Evolutionary conservation across 1,139 yeast genomes (phyloP).

Genomic region (Saccharomycopsis phalli): DNA sequence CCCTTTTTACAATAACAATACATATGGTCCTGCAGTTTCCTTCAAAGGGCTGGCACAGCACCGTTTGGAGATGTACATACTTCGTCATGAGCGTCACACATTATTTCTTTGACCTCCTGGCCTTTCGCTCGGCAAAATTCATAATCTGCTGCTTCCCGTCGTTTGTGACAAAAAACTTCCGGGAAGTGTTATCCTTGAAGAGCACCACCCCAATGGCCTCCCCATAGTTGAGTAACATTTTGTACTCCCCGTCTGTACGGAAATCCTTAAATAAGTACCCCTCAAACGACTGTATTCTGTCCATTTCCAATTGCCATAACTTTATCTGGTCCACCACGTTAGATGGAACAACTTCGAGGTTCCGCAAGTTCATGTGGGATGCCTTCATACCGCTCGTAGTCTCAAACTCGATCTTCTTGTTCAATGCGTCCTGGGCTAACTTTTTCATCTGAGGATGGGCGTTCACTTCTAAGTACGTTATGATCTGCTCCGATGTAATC

Average conservation of each 20-base stretch:
- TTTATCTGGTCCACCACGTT: constrained; percentile 93
- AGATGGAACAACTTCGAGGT: constrained; percentile 71
- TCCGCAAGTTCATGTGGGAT: constrained; percentile 38
- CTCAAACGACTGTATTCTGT: constrained; percentile 78
- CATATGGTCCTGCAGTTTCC: too few relatives aligned
- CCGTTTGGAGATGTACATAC: too few relatives aligned
- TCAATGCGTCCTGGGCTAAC: constrained; percentile 57
- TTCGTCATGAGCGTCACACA: too few relatives aligned
- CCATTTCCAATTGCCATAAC: constrained; percentile 93
- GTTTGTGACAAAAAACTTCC: constrained; percentile 65
- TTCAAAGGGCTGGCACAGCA: too few relatives aligned
- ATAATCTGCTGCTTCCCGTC: constrained; percentile 87
- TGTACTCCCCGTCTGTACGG: constrained; percentile 67
- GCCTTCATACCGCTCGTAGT: constrained; percentile 27
- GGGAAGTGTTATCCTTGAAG: constrained; percentile 69
- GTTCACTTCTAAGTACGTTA: constrained; percentile 80
- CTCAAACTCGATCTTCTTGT: constrained; percentile 54
- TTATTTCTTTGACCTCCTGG: too few relatives aligned
- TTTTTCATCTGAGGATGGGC: constrained; percentile 90
- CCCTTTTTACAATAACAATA: too few relatives aligned
- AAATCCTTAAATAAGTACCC: constrained; percentile 89
- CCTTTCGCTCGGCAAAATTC: constrained; percentile 72
- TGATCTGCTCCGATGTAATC: constrained; percentile 90
- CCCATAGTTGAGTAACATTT: constrained; percentile 66
- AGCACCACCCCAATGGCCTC: constrained; percentile 81